Evolutionary conservation across 495 filamentous ascomycete genomes (phyloP).

Genomic region (Penicillium coffeae): DNA sequence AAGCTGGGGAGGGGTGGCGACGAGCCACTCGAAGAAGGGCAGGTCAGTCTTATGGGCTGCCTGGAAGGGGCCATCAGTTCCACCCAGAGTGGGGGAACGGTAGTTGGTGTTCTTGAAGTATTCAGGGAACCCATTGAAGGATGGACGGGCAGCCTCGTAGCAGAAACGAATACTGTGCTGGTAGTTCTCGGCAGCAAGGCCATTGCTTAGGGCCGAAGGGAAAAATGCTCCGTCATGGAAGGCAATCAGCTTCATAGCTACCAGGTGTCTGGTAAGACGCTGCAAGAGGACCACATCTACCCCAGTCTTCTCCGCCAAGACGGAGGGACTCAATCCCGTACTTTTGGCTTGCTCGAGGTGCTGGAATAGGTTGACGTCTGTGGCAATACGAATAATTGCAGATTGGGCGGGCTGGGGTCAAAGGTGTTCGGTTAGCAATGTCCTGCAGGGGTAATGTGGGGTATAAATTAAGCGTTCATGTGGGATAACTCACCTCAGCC

Average conservation of each 20-base stretch:
- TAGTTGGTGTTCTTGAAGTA: constrained; percentile 27
- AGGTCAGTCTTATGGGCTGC: constrained; percentile 22
- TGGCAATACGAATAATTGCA: constrained; percentile 31
- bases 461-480: too few relatives aligned
- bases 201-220: constrained; percentile 18
- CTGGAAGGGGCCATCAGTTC: constrained; percentile 28
- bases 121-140: constrained; percentile 27
- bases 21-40: constrained; percentile 27
- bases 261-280: constrained; percentile 23
- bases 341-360: constrained; percentile 23
- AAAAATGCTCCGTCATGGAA: constrained; percentile 18
- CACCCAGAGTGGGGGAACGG: constrained; percentile 18
- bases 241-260: constrained; percentile 20
- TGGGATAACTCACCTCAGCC: constrained; percentile 32
- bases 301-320: constrained; percentile 23
- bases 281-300: constrained; percentile 23
- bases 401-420: constrained; percentile 30
- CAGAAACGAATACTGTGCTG: constrained; percentile 24
- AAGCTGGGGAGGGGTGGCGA: constrained; percentile 13
- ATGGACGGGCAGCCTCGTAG: constrained; percentile 22
- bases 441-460: too few relatives aligned
- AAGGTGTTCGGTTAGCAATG: too few relatives aligned
- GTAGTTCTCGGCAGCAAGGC: constrained; percentile 22
- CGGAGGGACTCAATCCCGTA: constrained; percentile 17
- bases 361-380: constrained; percentile 35